Evolutionary conservation across 202 grass and related monocot genomes (phyloP), one percentile per base, ranked within the genome.

Genomic region (Cymbopogon flexuosus): DNA sequence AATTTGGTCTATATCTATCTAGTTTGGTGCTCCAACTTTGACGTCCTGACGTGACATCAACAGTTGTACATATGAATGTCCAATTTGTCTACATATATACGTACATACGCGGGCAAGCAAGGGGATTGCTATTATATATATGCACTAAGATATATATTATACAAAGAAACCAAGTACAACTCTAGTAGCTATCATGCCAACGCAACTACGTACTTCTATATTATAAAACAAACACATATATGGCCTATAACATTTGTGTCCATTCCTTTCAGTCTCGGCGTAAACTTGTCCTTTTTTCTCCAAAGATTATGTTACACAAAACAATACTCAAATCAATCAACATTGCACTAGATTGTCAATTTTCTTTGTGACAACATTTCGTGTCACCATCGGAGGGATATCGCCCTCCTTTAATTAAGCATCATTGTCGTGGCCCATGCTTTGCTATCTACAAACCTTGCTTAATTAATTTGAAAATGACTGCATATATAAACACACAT

Each of bases 401-500:
- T 78, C 67, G 8, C 21, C 23, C 62, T 61, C 68, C 24, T 62
- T 45, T 62, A 63, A 69, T 45, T 62, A 63, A 69, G 63, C 65
- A 84, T 84, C 81, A 76, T 37, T 80, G 3, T 76, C 81, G 16
- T 16, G 5, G 71, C 70, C 86, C 86, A 88, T 88, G 77, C 76
- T 65, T 71, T 64, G 63, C 42, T 70, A 76, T 84, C 81, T 80
- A 84, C 34, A 76, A 76, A 40, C 45, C 27, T 65, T 16, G 8
- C 16, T 77, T 54, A 39, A 33, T 54, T 52, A 52, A 19, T 54
- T 52, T 5, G 70, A 80, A 30, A 76, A 62, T 34, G 79, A 72
- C 57, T 36, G 2, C 11, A 70, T 76, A 39, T 68, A 15, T 76
- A 62, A 19, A 27, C 27, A 40, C 0, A 34, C 39, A 24, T 43